phyloP scores from a whole-genome alignment of 768 basidiomycete species.

The Kwoniella sp. region DNA sequence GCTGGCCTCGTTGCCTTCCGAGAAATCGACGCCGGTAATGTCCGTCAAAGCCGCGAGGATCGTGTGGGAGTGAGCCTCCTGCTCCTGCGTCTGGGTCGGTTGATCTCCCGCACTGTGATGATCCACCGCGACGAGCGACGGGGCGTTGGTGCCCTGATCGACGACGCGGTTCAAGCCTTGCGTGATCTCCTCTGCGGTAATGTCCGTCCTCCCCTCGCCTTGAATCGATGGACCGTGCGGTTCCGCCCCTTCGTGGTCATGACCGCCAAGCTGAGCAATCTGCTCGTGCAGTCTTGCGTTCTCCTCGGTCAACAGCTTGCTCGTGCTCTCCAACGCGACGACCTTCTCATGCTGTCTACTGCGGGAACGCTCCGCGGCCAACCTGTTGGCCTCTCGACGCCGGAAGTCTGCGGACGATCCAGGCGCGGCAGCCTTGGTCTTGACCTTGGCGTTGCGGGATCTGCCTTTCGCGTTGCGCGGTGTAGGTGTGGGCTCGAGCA shows the following conservation, averaged over 20 bases:
- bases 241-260: neutral
- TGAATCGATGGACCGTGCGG: neutral
- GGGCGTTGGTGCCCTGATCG: neutral
- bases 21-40: slow-evolving; percentile 19
- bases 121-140: neutral
- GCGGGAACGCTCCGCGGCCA: slow-evolving; percentile 45
- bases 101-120: neutral
- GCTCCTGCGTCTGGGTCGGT: slow-evolving; percentile 5
- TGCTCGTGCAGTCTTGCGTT: slow-evolving; percentile 31
- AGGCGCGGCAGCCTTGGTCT: neutral
- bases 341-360: slow-evolving; percentile 30
- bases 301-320: slow-evolving; percentile 32
- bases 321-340: slow-evolving; percentile 27
- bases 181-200: too few relatives aligned
- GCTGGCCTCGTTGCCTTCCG: slow-evolving; percentile 17
- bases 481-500: neutral
- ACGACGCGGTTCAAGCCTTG: too few relatives aligned
- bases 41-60: slow-evolving; percentile 38
- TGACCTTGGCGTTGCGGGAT: neutral
- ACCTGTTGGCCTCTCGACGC: slow-evolving; percentile 46
- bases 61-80: slow-evolving; percentile 33
- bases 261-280: slow-evolving; percentile 14
- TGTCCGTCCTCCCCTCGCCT: too few relatives aligned
- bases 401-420: slow-evolving; percentile 34
- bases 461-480: neutral